Base-by-base conservation (phyloP, 1,284 basidiomycete genomes). In the Pulchroboletus neoregius region DNA sequence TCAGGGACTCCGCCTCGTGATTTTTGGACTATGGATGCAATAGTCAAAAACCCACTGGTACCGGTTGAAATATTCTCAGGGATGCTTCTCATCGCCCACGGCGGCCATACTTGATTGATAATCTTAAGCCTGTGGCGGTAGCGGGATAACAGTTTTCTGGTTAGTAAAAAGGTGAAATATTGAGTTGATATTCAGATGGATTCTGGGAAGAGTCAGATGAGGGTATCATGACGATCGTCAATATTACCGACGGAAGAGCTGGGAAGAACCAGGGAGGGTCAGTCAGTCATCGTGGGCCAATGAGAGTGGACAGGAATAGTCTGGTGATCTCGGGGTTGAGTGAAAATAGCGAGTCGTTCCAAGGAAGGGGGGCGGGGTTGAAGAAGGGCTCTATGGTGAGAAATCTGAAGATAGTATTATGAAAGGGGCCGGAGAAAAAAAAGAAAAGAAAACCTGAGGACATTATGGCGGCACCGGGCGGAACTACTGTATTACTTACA, bases 351-450 rank as follows among this genome's bases (percentile, higher is more conserved):
- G 24, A 39, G 40, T 44, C n/a, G 38, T 45, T 36, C 54, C 46
- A 33, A 45, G 45, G 36, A 49, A 45, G 47, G 54, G 31, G 20
- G 32, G 34, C 9, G 38, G 40, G 34, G 50, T 40, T 37, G 40
- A 38, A 45, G 48, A 50, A 56, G 46, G 40, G 51, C 31, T 12
- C n/a, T 41, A 13, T 2, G 30, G 56, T 61, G 60, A 47, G 60
- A 58, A 49, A 39, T 5, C 27, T 31, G 31, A 55, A 45, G 37
- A 49, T 39, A 36, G 32, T 10, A 27, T 54, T 32, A 57, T 36
- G 38, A 54, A 26, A 45, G 36, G 30, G 51, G 15, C 31, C 39
- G 35, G 33, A 46, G 15, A 38, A 26, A 32, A 32, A 32, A 20
- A 30, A 26, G 34, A 23, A 26, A 26, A 26, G 9, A 26, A 20